phyloP scores from a whole-genome alignment of 257 asterid genomes.

The Penstemon davidsonii region DNA sequence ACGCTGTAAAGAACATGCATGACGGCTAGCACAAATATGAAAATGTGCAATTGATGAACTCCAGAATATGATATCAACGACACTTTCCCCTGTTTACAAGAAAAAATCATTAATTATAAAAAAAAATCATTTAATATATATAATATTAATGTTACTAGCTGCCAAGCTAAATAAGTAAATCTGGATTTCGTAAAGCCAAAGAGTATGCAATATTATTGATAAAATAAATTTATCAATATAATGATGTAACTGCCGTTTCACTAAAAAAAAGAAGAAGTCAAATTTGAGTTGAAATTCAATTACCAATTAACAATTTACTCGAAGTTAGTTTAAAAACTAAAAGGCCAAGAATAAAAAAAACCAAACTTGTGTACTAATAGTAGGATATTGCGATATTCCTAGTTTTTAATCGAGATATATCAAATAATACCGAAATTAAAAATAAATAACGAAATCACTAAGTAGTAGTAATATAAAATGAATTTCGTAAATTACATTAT shows the following conservation, averaged over 20 bases:
- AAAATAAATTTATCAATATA: no score
- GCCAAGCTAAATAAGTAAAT: not conserved
- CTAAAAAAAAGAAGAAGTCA: no score
- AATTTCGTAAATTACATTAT: slow-evolving; percentile 18
- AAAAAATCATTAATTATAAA: not conserved
- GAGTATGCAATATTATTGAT: no score
- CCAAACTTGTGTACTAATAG: not conserved
- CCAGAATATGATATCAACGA: slow-evolving; percentile 49
- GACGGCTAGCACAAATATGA: slow-evolving; percentile 50
- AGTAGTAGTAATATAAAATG: not conserved
- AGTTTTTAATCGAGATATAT: no score
- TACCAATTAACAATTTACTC: not conserved
- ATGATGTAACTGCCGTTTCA: no score
- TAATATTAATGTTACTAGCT: not conserved
- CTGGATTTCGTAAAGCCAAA: not conserved
- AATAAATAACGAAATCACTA: not conserved
- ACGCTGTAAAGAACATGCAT: slow-evolving; percentile 52
- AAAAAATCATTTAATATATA: not conserved
- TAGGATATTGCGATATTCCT: not conserved
- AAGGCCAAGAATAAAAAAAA: not conserved
- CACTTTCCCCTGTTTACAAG: slow-evolving; percentile 36
- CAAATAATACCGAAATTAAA: not conserved
- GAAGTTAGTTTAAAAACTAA: not conserved
- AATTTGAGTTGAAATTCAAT: no score
- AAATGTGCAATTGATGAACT: slow-evolving; percentile 51